Percentiles rank a stretch among this genome's conserved stretches.
Conservation (phyloP, 2,329 filamentous ascomycete genomes). For the Aspergillus tanneri region DNA sequence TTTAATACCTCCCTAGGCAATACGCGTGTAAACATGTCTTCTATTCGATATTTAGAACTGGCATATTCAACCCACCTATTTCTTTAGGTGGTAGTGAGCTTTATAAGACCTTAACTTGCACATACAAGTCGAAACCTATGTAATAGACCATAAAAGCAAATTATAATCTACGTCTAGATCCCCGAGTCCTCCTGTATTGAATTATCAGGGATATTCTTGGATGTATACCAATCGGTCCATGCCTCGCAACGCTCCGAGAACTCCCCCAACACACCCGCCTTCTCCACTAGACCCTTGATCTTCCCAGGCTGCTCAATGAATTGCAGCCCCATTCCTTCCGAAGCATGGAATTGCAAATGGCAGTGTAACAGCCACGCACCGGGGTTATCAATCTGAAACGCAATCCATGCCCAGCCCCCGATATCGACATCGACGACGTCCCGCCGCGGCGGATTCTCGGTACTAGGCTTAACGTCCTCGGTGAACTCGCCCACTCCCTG, state of each 20-base stretch:
- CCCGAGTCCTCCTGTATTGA: too few species aligned
- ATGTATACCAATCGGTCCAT: too few species aligned
- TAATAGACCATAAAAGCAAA: too few species aligned
- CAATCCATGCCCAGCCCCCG: constrained; percentile 3
- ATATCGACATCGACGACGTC: not conserved
- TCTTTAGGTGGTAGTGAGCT: too few species aligned
- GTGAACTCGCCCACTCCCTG: constrained; percentile 40
- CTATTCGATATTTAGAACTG: too few species aligned
- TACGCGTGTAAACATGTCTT: too few species aligned
- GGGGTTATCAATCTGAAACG: constrained; percentile 9
- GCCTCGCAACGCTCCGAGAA: not conserved
- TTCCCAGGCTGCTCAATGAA: not conserved
- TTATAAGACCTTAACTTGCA: too few species aligned
- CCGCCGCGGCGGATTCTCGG: constrained; percentile 4
- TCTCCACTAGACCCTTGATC: not conserved
- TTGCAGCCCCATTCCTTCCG: constrained; percentile 1
- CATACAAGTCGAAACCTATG: too few species aligned
- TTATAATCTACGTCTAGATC: too few species aligned
- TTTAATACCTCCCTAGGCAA: too few species aligned
- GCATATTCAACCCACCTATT: too few species aligned
- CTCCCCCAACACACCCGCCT: not conserved
- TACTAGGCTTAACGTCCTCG: constrained; percentile 24
- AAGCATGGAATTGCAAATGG: constrained; percentile 7
- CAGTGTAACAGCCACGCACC: constrained; percentile 10
- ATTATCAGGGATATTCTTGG: too few species aligned